A percentile compares a stretch with the other conserved stretches of the same genome.
phyloP scores from a whole-genome alignment of 108 stramenopile species.

The Seminavis robusta region DNA sequence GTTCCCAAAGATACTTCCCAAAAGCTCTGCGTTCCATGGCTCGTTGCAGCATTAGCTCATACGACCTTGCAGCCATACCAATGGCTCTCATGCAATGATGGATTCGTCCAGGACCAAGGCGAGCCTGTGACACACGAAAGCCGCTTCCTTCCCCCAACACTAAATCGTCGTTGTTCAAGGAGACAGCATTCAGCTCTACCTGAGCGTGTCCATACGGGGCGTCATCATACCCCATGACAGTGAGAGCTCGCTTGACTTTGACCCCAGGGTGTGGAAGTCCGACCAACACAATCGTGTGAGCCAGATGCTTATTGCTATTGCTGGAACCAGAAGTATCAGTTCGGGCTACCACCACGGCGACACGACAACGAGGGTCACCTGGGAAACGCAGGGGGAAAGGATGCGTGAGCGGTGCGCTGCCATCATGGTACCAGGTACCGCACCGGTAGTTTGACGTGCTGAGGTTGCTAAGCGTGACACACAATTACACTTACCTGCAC shows the following conservation, averaged over 20 bases:
- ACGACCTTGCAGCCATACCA: constrained; percentile 83
- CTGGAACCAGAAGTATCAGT: constrained; percentile 29
- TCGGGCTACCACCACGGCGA: constrained; percentile 85
- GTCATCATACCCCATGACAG: constrained; percentile 95
- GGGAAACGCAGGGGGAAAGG: too few species aligned
- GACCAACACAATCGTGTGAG: constrained; percentile 78
- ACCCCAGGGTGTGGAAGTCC: constrained; percentile 81
- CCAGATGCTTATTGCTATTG: constrained; percentile 27
- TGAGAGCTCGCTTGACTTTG: constrained; percentile 72
- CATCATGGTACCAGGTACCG: too few species aligned
- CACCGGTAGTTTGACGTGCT: too few species aligned
- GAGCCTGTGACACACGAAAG: constrained; percentile 92
- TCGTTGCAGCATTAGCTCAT: constrained; percentile 80
- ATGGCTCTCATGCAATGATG: constrained; percentile 98
- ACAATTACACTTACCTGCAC: too few species aligned
- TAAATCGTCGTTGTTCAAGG: constrained; percentile 41
- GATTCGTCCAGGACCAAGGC: constrained; percentile 95
- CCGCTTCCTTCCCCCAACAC: constrained; percentile 90
- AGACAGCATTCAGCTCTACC: constrained; percentile 60
- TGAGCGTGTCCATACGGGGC: constrained; percentile 93
- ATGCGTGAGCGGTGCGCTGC: too few species aligned
- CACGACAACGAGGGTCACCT: constrained; percentile 88
- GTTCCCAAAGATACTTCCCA: constrained; percentile 73
- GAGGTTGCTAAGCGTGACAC: too few species aligned
- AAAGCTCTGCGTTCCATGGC: constrained; percentile 67